Conservation (phyloP, 176 grass and related monocot species). For the Carex myosuroides region DNA sequence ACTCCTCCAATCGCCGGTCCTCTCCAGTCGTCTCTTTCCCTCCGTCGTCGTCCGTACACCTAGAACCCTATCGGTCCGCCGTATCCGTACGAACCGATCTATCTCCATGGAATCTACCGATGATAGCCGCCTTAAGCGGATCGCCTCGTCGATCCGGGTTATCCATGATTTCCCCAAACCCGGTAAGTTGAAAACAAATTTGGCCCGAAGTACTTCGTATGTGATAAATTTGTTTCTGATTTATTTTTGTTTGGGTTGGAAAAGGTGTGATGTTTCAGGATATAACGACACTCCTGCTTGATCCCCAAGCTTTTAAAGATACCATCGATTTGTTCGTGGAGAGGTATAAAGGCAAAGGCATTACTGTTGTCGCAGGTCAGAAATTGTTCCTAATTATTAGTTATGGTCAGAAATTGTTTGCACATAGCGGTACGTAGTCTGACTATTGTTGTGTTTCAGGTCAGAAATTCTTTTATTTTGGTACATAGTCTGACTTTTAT, state of each 20-base stretch:
- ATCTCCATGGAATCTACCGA: conserved; percentile 31
- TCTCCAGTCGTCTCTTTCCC: background rate
- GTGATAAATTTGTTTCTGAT: background rate
- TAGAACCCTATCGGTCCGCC: background rate
- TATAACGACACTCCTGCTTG: conserved; percentile 87
- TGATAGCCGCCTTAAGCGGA: conserved; percentile 55
- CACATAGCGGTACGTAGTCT: background rate
- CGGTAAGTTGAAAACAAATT: conserved; percentile 29
- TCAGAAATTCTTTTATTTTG: background rate
- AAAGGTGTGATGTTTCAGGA: conserved; percentile 90
- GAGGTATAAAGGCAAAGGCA: conserved; percentile 65
- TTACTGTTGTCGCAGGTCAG: conserved; percentile 81
- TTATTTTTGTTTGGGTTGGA: background rate
- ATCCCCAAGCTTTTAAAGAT: conserved; percentile 64
- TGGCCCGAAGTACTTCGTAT: background rate
- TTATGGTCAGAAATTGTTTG: background rate
- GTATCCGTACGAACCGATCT: background rate
- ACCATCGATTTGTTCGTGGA: conserved; percentile 89
- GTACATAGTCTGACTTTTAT: background rate
- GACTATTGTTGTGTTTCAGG: background rate
- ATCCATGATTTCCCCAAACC: conserved; percentile 94
- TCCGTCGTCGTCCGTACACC: background rate
- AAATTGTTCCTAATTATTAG: background rate
- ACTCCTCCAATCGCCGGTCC: background rate
- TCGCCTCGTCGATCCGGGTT: conserved; percentile 76